These are phyloP conservation scores for Hypoxylon sp. DNA, from an alignment of 2,329 filamentous ascomycete genomes.

Conservation along the genomic window DNA sequence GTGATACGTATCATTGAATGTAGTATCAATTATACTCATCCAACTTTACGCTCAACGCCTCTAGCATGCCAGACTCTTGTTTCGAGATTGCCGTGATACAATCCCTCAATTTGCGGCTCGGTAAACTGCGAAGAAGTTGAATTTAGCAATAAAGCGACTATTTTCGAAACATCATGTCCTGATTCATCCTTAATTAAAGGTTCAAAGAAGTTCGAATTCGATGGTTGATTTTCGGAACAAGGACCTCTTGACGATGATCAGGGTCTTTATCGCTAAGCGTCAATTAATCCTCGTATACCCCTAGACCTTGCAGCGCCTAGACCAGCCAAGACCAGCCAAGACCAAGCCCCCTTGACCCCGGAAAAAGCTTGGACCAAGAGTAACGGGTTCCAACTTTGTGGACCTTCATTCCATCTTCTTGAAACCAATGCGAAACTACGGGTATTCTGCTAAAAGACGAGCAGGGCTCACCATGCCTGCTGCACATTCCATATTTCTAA, in stretches of 20 bases:
- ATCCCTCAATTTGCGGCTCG: background rate
- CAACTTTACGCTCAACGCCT: background rate
- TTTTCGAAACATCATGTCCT: background rate
- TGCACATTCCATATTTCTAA: constrained; percentile 29
- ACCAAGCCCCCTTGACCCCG: constrained; percentile 10
- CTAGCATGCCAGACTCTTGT: background rate
- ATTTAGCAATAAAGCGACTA: background rate
- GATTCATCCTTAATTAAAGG: background rate
- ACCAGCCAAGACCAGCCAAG: constrained; percentile 11
- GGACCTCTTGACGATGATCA: background rate
- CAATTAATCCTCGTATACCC: constrained; percentile 11
- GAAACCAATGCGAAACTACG: constrained; percentile 52
- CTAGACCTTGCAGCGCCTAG: constrained; percentile 23
- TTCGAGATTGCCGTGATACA: background rate
- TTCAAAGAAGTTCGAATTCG: background rate
- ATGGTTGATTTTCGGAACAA: background rate
- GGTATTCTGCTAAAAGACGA: constrained; percentile 42
- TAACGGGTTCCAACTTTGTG: constrained; percentile 11
- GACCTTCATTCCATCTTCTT: constrained; percentile 55
- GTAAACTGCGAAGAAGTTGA: background rate
- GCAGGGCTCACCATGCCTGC: constrained; percentile 28
- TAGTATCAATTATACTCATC: background rate
- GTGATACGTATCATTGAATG: background rate
- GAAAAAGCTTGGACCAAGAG: constrained; percentile 23
- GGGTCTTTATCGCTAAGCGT: constrained; percentile 24